phyloP scores from a whole-genome alignment of 1,284 basidiomycete species.

The Leccinum subrobustum region DNA sequence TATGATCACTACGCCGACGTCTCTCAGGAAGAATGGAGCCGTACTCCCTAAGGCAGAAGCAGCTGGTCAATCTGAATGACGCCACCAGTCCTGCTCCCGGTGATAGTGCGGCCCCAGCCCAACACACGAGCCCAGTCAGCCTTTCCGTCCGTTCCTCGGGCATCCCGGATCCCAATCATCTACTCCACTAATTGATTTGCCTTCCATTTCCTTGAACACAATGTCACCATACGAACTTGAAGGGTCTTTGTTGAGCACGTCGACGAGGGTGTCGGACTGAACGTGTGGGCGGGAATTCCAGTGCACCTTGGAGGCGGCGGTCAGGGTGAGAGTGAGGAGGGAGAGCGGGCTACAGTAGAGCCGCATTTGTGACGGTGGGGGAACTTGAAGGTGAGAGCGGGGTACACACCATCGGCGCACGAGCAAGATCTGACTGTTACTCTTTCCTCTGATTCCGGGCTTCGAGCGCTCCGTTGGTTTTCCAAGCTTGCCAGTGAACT shows the following conservation, averaged over 20 bases:
- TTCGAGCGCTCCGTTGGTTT: no score
- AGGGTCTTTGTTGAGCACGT: constrained; percentile 67
- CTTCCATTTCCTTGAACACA: constrained; percentile 66
- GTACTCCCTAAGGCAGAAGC: constrained; percentile 78
- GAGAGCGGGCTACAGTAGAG: constrained; percentile 38
- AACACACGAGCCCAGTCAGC: constrained; percentile 75
- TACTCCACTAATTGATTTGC: constrained; percentile 43
- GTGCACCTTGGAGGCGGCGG: constrained; percentile 32
- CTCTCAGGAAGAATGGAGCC: constrained; percentile 62
- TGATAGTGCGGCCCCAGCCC: constrained; percentile 81
- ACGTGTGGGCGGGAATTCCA: constrained; percentile 25
- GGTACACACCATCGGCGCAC: no score
- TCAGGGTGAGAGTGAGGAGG: constrained; percentile 26
- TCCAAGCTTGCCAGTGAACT: no score
- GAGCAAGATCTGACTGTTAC: no score
- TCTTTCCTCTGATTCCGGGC: no score
- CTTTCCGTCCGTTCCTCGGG: constrained; percentile 70
- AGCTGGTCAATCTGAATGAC: constrained; percentile 87
- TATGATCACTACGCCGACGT: constrained; percentile 55
- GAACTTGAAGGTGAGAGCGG: background rate
- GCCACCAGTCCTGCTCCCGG: constrained; percentile 70
- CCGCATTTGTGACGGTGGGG: constrained; percentile 31
- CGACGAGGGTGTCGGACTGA: constrained; percentile 59
- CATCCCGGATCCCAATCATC: constrained; percentile 89
- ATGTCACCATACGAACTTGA: constrained; percentile 68